Conservation (phyloP, 2,329 filamentous ascomycete genomes). For the Aspergillus caelatus region DNA sequence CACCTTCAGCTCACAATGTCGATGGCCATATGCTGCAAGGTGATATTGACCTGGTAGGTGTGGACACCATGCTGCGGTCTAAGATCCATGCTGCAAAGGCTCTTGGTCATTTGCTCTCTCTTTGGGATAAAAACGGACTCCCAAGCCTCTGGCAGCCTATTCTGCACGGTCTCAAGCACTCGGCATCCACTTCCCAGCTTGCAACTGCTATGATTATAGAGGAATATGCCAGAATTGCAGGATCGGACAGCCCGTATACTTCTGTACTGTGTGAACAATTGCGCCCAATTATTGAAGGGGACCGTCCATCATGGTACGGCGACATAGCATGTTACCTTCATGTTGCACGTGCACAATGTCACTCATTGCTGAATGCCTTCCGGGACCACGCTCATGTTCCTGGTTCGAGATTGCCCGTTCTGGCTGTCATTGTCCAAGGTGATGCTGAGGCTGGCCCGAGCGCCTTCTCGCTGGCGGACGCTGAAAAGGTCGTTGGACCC, state of each 20-base stretch:
- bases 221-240: conserved; percentile 71
- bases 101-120: conserved; percentile 79
- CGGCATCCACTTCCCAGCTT: conserved; percentile 83
- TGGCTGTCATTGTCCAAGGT: conserved; percentile 92
- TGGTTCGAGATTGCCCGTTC: conserved; percentile 70
- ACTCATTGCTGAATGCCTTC: conserved; percentile 87
- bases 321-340: conserved; percentile 90
- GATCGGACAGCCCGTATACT: conserved; percentile 36
- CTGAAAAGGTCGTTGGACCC: conserved; percentile 80
- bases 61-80: conserved; percentile 84
- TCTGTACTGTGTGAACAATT: conserved; percentile 59
- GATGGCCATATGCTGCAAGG: conserved; percentile 98
- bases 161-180: conserved; percentile 69
- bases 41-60: conserved; percentile 90
- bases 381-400: conserved; percentile 85
- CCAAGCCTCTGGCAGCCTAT: conserved; percentile 64
- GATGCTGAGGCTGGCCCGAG: conserved; percentile 88
- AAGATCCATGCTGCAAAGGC: conserved; percentile 85
- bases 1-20: conserved; percentile 81
- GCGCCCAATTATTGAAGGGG: conserved; percentile 75
- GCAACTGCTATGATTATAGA: conserved; percentile 82
- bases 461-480: conserved; percentile 85
- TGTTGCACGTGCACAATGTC: conserved; percentile 86
- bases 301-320: conserved; percentile 79
- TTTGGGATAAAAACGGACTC: conserved; percentile 64